Evolutionary conservation across 2,329 filamentous ascomycete genomes (phyloP), one percentile per base, ranked within the genome.

Genomic region (Thermochaetoides dissita): DNA sequence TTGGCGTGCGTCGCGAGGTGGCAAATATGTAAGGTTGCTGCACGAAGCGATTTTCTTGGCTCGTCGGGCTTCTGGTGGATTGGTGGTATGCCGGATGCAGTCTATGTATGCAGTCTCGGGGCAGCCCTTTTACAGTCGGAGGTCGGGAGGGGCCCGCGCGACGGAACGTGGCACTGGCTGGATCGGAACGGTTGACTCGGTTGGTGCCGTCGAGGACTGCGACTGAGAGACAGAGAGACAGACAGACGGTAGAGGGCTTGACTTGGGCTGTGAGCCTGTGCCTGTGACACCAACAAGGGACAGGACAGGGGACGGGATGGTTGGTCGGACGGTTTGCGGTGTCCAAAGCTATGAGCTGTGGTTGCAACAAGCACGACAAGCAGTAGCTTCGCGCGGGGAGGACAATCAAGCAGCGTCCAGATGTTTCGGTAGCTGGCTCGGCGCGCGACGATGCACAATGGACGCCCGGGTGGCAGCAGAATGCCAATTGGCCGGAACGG

Each of bases 21-120:
- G 52, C 52, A 43, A 54, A 54, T 52, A 48, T 49, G 46, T 49
- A 45, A 43, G 34, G 5, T 24, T 11, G 43, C 49, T 51, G 51
- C 49, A 49, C 45, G 46, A 46, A 52, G 50, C 48, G 39, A 46
- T 48, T 53, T 51, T 36, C 37, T 24, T 46, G 37, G 34, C 38
- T 32, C 43, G 41, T 46, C 43, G 37, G 41, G 12, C 35, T 30
- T 29, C 10, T 37, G 44, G 39, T 35, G 36, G 38, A 30, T 44
- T 34, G 42, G 40, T 40, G 36, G 37, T 42, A 36, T 42, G 37
- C 40, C 17, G 41, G 39, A 24, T 32, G 31, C 44, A 42, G 40
- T 48, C 38, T 30, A 48, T 42, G 40, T 38, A 43, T 43, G 37
- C 10, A 37, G 38, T 39, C 39, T 35, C 31, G 10, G 40, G 33